Evolutionary conservation across 768 basidiomycete genomes (phyloP).

Genomic region (Suillus plorans): DNA sequence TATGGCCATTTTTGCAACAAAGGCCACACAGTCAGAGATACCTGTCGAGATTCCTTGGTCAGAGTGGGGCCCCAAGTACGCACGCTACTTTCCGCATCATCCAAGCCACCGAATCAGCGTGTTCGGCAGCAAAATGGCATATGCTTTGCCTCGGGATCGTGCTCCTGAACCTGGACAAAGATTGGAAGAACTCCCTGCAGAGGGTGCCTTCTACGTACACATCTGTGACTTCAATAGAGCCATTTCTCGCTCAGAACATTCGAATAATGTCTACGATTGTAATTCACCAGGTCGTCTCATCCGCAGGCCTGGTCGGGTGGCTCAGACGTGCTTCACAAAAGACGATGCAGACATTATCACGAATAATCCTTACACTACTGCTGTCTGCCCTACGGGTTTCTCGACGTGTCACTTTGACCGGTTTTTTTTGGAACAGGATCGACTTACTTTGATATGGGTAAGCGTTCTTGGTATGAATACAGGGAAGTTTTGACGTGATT

Average conservation of each 20-base stretch:
- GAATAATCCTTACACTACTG: background rate
- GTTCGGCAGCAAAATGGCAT: background rate
- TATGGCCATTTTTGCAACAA: background rate
- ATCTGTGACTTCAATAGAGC: background rate
- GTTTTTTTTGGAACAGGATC: background rate
- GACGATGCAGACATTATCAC: background rate
- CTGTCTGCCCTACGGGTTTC: background rate
- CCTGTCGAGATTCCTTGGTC: background rate
- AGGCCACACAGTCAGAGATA: background rate
- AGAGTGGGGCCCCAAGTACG: background rate
- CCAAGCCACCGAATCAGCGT: conserved; percentile 1
- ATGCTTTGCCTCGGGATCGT: background rate
- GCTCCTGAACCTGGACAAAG: background rate
- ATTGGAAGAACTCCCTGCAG: background rate
- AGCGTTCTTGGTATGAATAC: background rate
- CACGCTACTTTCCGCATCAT: conserved; percentile 1
- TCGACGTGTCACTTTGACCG: background rate
- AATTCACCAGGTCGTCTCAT: background rate
- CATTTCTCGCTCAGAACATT: background rate
- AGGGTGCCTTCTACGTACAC: background rate
- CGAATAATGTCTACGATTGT: background rate
- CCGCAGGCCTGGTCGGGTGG: background rate
- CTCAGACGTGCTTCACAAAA: background rate
- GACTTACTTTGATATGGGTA: background rate
- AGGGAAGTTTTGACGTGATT: background rate